Evolutionary conservation across 2,329 filamentous ascomycete genomes (phyloP).

Genomic region (Cladosporium sphaerospermum): DNA sequence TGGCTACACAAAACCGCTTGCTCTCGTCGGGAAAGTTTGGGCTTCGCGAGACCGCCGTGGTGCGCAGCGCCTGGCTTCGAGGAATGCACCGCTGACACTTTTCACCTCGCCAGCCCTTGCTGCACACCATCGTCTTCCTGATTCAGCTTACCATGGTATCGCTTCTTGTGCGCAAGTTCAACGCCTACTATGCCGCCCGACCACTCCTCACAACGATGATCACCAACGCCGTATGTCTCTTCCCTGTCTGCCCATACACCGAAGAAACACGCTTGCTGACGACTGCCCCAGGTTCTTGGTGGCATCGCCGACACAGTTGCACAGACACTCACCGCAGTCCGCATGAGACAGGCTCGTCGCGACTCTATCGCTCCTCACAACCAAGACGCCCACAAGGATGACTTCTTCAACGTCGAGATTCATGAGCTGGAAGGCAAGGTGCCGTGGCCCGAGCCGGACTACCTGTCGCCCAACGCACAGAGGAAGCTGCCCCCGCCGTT

Average conservation of each 20-base stretch:
- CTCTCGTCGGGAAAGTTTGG: not conserved
- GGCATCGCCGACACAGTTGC: slow-evolving; percentile 95
- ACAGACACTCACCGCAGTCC: slow-evolving; percentile 81
- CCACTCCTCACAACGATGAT: slow-evolving; percentile 99
- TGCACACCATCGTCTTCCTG: slow-evolving; percentile 78
- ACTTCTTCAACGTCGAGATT: slow-evolving; percentile 78
- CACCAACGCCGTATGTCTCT: slow-evolving; percentile 71
- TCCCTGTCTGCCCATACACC: not conserved
- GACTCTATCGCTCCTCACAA: slow-evolving; percentile 49
- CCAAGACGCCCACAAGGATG: slow-evolving; percentile 54
- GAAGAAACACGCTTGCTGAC: not conserved
- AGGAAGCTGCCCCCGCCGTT: slow-evolving; percentile 70
- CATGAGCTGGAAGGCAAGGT: slow-evolving; percentile 80
- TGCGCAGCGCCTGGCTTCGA: not conserved
- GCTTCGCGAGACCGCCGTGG: not conserved
- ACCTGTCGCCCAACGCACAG: slow-evolving; percentile 52
- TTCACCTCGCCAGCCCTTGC: slow-evolving; percentile 59
- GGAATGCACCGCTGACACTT: not conserved
- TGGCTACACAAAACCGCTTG: slow-evolving; percentile 4
- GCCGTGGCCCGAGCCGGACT: slow-evolving; percentile 57
- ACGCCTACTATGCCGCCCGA: slow-evolving; percentile 85
- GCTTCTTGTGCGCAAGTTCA: slow-evolving; percentile 79
- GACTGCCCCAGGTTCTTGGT: slow-evolving; percentile 60
- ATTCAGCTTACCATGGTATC: slow-evolving; percentile 84
- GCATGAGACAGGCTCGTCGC: slow-evolving; percentile 45